Evolutionary conservation across 176 grass and related monocot species (phyloP), one percentile per base, ranked within the genome.

Genomic region (Triticum urartu): DNA sequence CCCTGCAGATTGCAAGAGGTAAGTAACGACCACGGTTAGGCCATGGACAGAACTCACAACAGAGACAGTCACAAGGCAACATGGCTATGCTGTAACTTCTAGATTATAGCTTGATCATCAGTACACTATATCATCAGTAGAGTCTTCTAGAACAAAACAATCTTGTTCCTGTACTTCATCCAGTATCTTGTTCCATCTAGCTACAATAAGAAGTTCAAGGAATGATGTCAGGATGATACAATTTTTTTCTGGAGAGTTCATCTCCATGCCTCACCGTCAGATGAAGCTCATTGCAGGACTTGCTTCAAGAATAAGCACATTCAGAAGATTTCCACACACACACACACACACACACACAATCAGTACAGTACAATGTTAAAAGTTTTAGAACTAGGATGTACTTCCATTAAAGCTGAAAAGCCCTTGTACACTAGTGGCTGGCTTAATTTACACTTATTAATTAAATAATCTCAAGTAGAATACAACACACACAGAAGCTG

Each of bases 111-210:
- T 38, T 89, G 89, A 70, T 32, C 18, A 79, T 75, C 68, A 80
- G 73, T 89, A 88, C 86, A 89, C 76, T 54, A 89, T 71, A 89
- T 86, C 67, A 79, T 86, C 78, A 89, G 80, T 89, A 71, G 73
- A 62, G 60, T 87, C 91, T 83, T 88, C 78, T 86, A 95, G 90
- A 95, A 95, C 86, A 95, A 89, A 90, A 92, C 79, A 90, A 89
- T 83, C 81, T 84, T 77, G 54, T 95, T 75, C 78, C 88, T 69
- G 87, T 86, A 87, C 85, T 86, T 94, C 89, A 70, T 86, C 89
- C 89, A 86, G 33, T 91, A 80, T 89, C 79, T 81, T 89, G 89
- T 92, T 91, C 87, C 80, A 82, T 87, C 75, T 93, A 91, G 91
- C 94, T 90, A 95, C 94, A 95, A 86, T 72, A 89, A 87, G 71